Conservation (phyloP, 2,329 filamentous ascomycete genomes). For the Cladosporium oxysporum region DNA sequence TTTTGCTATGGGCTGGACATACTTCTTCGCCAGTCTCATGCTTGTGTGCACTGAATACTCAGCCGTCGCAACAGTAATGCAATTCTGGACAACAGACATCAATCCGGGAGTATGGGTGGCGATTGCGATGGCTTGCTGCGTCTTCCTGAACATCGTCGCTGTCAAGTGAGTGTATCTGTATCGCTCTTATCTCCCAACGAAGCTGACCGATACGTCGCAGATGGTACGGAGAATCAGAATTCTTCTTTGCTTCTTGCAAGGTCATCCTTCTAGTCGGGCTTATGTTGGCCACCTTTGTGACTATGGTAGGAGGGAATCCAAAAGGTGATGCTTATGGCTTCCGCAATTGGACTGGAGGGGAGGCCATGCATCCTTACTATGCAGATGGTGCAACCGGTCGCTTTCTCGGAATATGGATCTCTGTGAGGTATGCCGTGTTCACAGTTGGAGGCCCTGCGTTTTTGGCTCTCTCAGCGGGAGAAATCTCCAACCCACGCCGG, state of each 20-base stretch:
- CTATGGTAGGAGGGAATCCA: conserved; percentile 37
- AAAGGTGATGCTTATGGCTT: conserved; percentile 23
- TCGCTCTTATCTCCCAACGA: conserved; percentile 44
- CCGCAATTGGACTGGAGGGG: conserved; percentile 41
- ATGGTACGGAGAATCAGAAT: conserved; percentile 26
- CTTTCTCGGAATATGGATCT: conserved; percentile 58
- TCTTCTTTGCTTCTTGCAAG: conserved; percentile 34
- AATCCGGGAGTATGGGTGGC: conserved; percentile 52
- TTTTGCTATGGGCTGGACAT: conserved; percentile 48
- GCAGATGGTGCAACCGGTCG: conserved; percentile 19
- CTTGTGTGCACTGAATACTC: conserved; percentile 23
- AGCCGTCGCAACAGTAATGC: conserved; percentile 24
- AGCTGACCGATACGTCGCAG: not conserved
- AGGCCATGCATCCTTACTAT: conserved; percentile 26
- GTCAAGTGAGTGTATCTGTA: conserved; percentile 27
- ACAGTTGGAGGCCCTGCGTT: conserved; percentile 48
- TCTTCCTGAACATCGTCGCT: conserved; percentile 63
- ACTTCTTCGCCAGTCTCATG: conserved; percentile 23
- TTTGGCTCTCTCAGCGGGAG: conserved; percentile 32
- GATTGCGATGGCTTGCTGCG: conserved; percentile 61
- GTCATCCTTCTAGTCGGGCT: conserved; percentile 36
- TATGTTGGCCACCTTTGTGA: conserved; percentile 36
- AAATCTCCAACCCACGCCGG: conserved; percentile 31
- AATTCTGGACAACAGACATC: conserved; percentile 43
- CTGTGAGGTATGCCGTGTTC: conserved; percentile 70